Evolutionary conservation across 2,329 filamentous ascomycete genomes (phyloP).

Genomic region (Corynespora cassiicola): DNA sequence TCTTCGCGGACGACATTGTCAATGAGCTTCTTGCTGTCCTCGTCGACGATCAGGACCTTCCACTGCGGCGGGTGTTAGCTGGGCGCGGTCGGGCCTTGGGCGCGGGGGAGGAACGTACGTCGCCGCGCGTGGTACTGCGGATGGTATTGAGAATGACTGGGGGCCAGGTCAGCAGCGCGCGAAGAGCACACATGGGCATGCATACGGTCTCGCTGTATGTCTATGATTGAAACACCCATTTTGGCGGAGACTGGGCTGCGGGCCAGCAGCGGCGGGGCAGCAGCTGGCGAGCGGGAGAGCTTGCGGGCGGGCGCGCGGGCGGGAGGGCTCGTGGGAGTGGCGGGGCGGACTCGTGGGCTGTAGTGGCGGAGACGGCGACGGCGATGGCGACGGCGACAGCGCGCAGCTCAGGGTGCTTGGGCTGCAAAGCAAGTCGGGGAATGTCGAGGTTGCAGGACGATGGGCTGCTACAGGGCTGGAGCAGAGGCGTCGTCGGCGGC

Average conservation of each 20-base stretch:
- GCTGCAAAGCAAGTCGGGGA: too few species aligned
- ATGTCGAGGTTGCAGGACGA: too few species aligned
- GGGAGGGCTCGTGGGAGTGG: constrained; percentile 2
- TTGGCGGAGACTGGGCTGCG: constrained; percentile 47
- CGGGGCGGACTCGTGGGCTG: constrained; percentile 3
- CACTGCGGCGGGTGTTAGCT: constrained; percentile 66
- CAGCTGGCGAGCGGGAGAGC: constrained; percentile 5
- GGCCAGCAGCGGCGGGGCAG: constrained; percentile 9
- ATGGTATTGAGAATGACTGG: constrained; percentile 77
- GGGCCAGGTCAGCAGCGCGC: constrained; percentile 19
- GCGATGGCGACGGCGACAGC: too few species aligned
- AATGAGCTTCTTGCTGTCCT: constrained; percentile 81
- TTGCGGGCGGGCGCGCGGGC: constrained; percentile 1
- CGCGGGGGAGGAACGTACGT: constrained; percentile 63
- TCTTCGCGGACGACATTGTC: constrained; percentile 93
- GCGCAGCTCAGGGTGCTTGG: too few species aligned
- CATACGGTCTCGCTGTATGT: constrained; percentile 79
- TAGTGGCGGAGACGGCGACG: too few species aligned
- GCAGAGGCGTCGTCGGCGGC: too few species aligned
- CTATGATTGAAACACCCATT: constrained; percentile 86
- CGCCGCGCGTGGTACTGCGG: constrained; percentile 78
- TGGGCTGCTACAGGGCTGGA: too few species aligned
- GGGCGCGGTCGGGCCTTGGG: constrained; percentile 10
- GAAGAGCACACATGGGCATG: constrained; percentile 5
- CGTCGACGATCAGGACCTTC: constrained; percentile 95